Base-by-base conservation (phyloP, 2,329 filamentous ascomycete genomes). In the Alternaria sp. region DNA sequence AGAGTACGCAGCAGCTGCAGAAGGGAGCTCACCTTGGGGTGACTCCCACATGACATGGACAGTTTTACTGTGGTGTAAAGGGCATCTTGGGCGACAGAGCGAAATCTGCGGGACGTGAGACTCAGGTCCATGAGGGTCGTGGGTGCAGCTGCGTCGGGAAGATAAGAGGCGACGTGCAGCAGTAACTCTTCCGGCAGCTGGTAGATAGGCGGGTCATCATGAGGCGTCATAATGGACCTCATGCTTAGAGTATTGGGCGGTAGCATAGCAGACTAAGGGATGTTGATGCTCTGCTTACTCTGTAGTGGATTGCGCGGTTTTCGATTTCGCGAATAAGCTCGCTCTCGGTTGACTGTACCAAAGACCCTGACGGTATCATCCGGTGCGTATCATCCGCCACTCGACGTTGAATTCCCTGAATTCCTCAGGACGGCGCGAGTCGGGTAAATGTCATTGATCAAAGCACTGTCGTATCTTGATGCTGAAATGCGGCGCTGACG, bases 141-240 rank as follows among this genome's bases (percentile, higher is more conserved):
- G 15, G 66, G 62, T 30, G 57, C 54, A 50, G 32, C 26, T 11
- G 68, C 60, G 46, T 70, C 64, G 19, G 64, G 62, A n/a, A 70
- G 58, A 13, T 65, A 50, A n/a, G 43, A 50, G 7, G 67, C 64
- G 30, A 70, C 64, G 1, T 71, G 67, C 9, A 73, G 49, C 12
- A 74, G 44, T 13, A 74, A 57, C 55, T 74, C 72, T 6, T 71
- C 64, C 12, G 72, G 72, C 12, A 73, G 65, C 23, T 50, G 26
- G 11, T 69, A 52, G 23, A 69, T 59, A 23, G 50, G 54, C 36
- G 21, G 62, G 26, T 55, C 36, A 21, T 17, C 7, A 21, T 21
- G 4, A 54, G 40, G 19, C 28, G 52, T 28, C 57, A 64, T 57
- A 6, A 5, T 54, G 32, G 32, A 11, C 30, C 19, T 13, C 23